A percentile compares a stretch with the other conserved stretches of the same genome.
These are phyloP conservation scores for Scytalidium lignicola DNA, from an alignment of 2,329 filamentous ascomycete genomes.

Conservation along the genomic window DNA sequence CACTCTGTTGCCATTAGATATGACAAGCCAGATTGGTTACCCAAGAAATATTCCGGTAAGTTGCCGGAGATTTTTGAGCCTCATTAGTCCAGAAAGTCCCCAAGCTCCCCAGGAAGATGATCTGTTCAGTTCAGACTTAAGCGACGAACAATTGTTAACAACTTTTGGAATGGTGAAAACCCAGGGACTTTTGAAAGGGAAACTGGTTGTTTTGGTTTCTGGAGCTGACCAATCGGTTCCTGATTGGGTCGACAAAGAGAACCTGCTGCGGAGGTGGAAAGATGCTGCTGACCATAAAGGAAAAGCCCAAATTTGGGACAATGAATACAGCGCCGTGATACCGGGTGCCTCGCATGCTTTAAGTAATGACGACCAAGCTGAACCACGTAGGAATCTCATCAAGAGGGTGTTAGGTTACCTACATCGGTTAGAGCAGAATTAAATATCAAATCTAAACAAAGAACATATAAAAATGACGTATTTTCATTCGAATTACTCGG, in stretches of 20 bases:
- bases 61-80: conserved; percentile 33
- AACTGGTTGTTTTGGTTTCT: conserved; percentile 38
- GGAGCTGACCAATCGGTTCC: conserved; percentile 40
- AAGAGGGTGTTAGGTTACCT: conserved; percentile 13
- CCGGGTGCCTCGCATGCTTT: conserved; percentile 43
- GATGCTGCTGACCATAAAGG: conserved; percentile 32
- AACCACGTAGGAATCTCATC: conserved; percentile 24
- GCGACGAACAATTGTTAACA: conserved; percentile 38
- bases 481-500: too few relatives aligned
- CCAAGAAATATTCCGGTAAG: conserved; percentile 25
- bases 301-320: conserved; percentile 37
- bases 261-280: conserved; percentile 37
- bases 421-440: conserved; percentile 4
- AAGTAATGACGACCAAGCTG: conserved; percentile 40
- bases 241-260: conserved; percentile 37
- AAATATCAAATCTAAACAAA: too few relatives aligned
- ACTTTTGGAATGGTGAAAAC: conserved; percentile 50
- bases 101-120: conserved; percentile 54
- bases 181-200: conserved; percentile 31
- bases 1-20: conserved; percentile 27
- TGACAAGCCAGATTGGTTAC: conserved; percentile 28
- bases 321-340: conserved; percentile 40
- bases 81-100: conserved; percentile 43
- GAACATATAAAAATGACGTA: too few relatives aligned
- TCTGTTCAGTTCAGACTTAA: conserved; percentile 58